phyloP scores from a whole-genome alignment of 2,329 filamentous ascomycete genomes.

The Microthyrium microscopicum region DNA sequence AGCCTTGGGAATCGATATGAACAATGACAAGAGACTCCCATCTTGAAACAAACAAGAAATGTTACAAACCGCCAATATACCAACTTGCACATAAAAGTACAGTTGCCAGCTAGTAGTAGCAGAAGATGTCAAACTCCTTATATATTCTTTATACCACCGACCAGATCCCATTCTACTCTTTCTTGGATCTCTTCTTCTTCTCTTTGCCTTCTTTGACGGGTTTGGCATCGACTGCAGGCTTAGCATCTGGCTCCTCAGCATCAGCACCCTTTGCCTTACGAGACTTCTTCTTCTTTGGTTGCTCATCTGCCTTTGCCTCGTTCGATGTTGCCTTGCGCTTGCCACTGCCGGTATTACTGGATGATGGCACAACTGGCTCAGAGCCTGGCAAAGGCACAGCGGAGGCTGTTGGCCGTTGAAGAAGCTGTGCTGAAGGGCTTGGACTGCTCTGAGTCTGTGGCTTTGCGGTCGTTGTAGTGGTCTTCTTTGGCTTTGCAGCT shows the following conservation, averaged over 20 bases:
- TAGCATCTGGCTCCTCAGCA: conserved; percentile 14
- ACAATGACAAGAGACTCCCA: background rate
- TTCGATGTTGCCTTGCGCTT: background rate
- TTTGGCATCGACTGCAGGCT: conserved; percentile 9
- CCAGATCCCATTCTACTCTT: conserved; percentile 7
- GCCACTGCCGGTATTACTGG: background rate
- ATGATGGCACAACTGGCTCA: conserved; percentile 9
- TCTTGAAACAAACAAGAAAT: too few species aligned
- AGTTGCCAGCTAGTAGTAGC: too few species aligned
- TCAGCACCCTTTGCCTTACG: conserved; percentile 13
- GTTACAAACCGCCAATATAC: too few species aligned
- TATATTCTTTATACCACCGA: too few species aligned
- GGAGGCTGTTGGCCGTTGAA: too few species aligned
- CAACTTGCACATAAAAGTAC: too few species aligned
- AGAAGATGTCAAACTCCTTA: too few species aligned
- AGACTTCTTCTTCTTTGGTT: conserved; percentile 20
- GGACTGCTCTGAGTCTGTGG: too few species aligned
- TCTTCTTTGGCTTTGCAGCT: conserved; percentile 18
- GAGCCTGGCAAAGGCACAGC: conserved; percentile 12
- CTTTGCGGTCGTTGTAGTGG: too few species aligned
- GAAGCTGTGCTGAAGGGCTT: background rate
- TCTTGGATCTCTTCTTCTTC: conserved; percentile 19
- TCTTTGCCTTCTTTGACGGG: conserved; percentile 13
- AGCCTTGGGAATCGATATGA: background rate
- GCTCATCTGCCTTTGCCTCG: conserved; percentile 13